Base-by-base conservation (phyloP, 202 grass and related monocot genomes). In the Digitaria exilis region DNA sequence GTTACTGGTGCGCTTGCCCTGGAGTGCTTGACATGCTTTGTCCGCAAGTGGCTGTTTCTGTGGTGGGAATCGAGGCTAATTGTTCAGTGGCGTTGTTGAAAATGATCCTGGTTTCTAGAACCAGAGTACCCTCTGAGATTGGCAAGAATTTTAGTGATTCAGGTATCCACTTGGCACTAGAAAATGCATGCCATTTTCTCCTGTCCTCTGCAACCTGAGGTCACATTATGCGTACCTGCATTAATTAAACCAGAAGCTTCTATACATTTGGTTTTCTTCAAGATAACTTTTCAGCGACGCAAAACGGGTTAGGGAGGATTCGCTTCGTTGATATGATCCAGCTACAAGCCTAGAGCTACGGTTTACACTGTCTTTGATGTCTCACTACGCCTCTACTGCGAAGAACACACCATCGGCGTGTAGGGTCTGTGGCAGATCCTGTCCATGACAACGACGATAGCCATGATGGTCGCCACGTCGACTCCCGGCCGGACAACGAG, bases 401-500 rank as follows among this genome's bases (percentile, higher is more conserved):
- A 86, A 73, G 70, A 89, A 48, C 92, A 89, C 41, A 75, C 85
- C 59, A 90, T 52, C 0, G 87, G 85, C 9, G 85, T 73, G 83
- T 80, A 80, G 2, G 76, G 85, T 41, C 3, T 82, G 60, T 49
- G 92, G 34, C 85, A 98, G 56, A 93, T 95, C 46, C 92, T 82
- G 75, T 98, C 96, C 74, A 98, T 87, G 64, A 95, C 82, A 15
- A 98, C 85, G 7, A 98, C 82, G 22, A 95, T 71, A 0, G 96
- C 96, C 96, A 98, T 95, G 84, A 92, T 34, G 30, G 89, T 73
- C 2, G 89, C 57, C 7, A 49, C 80, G 17, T 95, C 93, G 3
- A 95, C 64, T 32, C 81, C 92, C 3, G 87, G 87, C 26, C 84
- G 87, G 60, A 95, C 80, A 21, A 89, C 69, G 39, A 98, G 84